Base-by-base conservation (phyloP, 495 filamentous ascomycete genomes). In the Penicillium coprophilum region DNA sequence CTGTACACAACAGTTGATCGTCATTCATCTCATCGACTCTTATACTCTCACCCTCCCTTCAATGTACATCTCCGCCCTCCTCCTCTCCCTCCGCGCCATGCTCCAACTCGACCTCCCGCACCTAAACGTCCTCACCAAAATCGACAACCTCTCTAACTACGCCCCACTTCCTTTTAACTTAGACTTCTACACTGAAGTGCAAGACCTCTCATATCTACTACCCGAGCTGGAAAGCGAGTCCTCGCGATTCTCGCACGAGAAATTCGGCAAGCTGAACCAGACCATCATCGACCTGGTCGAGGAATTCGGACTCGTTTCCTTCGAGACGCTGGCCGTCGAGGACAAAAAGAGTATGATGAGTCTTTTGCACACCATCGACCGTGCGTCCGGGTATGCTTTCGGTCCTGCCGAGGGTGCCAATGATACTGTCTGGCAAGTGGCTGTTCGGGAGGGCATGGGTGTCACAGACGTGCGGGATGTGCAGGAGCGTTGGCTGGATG, bases 111-210 rank as follows among this genome's bases (percentile, higher is more conserved):
- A 96, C 66, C 85, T 97, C 30, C 90, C 94, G 13, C 90, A 96
- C 64, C 79, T 98, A 53, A 97, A 98, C 69, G 89, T 97, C 54
- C 81, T 98, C 23, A 96, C 92, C 19, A 98, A 98, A 74, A 96
- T 98, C 71, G 94, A 98, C 74, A 95, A 94, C 59, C 76, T 97
- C 30, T 75, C 80, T 11, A 80, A 82, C 60, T 96, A 96, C 66
- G 82, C 87, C 40, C 82, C 87, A 9, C 83, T 97, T 0, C 89
- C 91, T 0, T 97, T 98, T 78, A 92, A 93, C 61, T 82, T 98
- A 34, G 91, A 96, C 60, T 98, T 85, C 70, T 98, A 97, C 73
- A 96, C 94, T 50, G 94, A 98, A 67, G 92, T 97, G n/a, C 91
- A 97, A 72, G 91, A 96, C 55, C 84, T 98, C 6, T 79, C 79